phyloP scores from a whole-genome alignment of 164 flowering plant species.

The Nymphaea colorata region DNA sequence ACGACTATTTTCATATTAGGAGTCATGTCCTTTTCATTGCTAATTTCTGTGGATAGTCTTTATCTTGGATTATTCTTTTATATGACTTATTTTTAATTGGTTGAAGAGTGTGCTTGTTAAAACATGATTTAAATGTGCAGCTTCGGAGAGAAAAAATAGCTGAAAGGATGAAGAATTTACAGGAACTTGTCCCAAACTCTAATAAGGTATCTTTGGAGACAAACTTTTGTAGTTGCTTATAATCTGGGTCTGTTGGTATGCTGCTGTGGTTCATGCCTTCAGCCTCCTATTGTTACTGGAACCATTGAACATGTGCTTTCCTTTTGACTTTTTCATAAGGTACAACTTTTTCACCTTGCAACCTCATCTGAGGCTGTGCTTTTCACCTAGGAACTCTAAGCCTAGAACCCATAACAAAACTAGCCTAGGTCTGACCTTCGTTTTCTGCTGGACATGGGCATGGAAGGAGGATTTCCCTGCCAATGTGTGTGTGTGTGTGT shows the following conservation, averaged over 20 bases:
- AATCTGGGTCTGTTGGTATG: too few relatives aligned
- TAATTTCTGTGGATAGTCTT: background rate
- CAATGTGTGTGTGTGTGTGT: too few relatives aligned
- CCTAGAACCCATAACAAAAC: too few relatives aligned
- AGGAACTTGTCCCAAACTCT: conserved; percentile 52
- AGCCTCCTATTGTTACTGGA: background rate
- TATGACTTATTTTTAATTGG: too few relatives aligned
- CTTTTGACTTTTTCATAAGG: background rate
- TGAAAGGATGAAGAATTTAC: conserved; percentile 53
- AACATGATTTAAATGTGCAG: conserved; percentile 13
- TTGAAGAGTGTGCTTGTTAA: background rate
- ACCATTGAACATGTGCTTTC: background rate
- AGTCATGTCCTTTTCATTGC: background rate
- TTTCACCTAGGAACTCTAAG: too few relatives aligned
- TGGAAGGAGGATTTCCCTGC: too few relatives aligned
- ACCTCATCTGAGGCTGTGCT: too few relatives aligned
- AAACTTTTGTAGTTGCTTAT: too few relatives aligned
- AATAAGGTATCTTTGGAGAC: conserved; percentile 29
- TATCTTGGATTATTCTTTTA: background rate
- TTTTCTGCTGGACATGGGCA: too few relatives aligned
- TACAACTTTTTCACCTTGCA: background rate
- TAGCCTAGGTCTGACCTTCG: too few relatives aligned
- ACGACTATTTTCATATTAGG: background rate
- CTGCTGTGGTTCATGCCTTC: background rate
- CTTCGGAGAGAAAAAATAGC: conserved; percentile 57